A percentile compares a stretch with the other conserved stretches of the same genome.
These are phyloP conservation scores for Tolypocladium album DNA, from an alignment of 2,329 filamentous ascomycete species.

Conservation along the genomic window DNA sequence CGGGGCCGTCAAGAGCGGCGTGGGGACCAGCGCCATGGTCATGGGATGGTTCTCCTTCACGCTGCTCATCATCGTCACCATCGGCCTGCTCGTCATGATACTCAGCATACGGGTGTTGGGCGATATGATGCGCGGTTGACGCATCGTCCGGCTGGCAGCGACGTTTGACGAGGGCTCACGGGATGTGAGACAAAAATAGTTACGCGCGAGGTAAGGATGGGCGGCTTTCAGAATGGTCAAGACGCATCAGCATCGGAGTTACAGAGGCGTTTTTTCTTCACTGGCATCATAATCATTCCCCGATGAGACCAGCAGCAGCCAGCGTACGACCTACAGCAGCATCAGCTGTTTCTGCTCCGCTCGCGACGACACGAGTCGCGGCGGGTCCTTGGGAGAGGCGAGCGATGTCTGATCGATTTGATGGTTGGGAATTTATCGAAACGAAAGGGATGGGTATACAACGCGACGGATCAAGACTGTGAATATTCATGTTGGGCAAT, in stretches of 20 bases:
- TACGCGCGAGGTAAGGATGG: background rate
- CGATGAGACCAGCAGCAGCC: background rate
- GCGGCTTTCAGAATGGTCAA: conserved; percentile 4
- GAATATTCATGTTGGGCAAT: background rate
- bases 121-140: conserved; percentile 33
- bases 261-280: conserved; percentile 8
- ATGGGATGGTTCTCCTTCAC: conserved; percentile 97
- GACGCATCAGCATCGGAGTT: conserved; percentile 25
- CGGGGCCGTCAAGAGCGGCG: conserved; percentile 74
- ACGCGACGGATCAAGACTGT: background rate
- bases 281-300: background rate
- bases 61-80: conserved; percentile 86
- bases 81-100: conserved; percentile 92
- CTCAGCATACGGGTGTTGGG: conserved; percentile 77
- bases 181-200: conserved; percentile 1
- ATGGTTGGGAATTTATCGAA: background rate
- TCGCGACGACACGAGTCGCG: background rate
- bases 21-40: conserved; percentile 92
- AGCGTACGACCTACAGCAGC: background rate
- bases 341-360: background rate
- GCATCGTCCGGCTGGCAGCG: too few relatives aligned
- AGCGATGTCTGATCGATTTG: background rate
- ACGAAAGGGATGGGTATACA: conserved; percentile 1
- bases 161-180: conserved; percentile 1
- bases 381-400: background rate